Base-by-base conservation (phyloP, 2,329 filamentous ascomycete species). In the Diaporthe australafricana region DNA sequence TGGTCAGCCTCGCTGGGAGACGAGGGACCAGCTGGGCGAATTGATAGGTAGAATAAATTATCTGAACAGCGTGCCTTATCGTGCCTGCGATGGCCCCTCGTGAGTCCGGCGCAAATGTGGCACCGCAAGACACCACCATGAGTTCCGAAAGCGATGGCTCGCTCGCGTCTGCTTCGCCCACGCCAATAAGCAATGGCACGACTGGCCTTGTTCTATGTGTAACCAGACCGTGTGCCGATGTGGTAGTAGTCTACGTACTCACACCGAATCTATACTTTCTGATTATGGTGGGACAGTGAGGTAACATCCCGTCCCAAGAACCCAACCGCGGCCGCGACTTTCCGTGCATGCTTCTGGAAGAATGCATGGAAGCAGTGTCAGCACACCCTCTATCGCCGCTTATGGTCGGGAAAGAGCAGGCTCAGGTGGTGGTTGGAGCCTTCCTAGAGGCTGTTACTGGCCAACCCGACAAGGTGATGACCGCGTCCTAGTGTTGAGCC, bases 251-350 rank as follows among this genome's bases (percentile, higher is more conserved):
- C n/a, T n/a, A n/a, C n/a, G 30, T 45, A 16, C 17, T 14, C 27
- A 17, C n/a, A 6, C 17, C 5, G 27, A 35, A 9, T 42, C 27
- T 63, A 17, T 32, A 17, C 16, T 17, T 32, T 48, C n/a, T 35
- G 60, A 42, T 63, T 30, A 38, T n/a, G n/a, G 42, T 63, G 60
- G 60, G 60, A 25, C 27, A 25, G 20, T 42, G 12, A 63, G 12
- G 60, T 63, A 25, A 63, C 60, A 63, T 63, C 60, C 60, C 60
- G 42, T 25, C 22, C n/a, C 20, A 63, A 27, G 27, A 27, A 35
- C 27, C 60, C 38, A 3, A 40, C 38, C 42, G 25, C 25, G 60
- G n/a, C 11, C 22, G 22, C 2, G 25, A 16, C 40, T 17, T 35
- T 47, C 40, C 40, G 17, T 63, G 42, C 42, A 35, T 48, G 16